Percentiles rank a stretch among this genome's conserved stretches.
Conservation (phyloP, 164 flowering plant genomes). For the Tinospora cordifolia region DNA sequence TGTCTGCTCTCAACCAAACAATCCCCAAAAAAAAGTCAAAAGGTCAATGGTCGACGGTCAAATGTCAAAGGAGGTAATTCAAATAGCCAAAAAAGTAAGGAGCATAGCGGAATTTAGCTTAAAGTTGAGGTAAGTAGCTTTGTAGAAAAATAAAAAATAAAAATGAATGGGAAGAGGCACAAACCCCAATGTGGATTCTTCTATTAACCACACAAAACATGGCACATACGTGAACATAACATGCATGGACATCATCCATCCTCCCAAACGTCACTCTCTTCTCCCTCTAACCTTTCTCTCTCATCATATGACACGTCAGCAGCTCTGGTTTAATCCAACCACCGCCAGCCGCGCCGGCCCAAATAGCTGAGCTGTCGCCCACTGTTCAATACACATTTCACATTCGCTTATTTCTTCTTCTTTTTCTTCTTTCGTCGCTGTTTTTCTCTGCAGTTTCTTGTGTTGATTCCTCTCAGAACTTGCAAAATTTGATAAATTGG, state of each 20-base stretch:
- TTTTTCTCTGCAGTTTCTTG: background rate
- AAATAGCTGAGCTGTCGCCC: conserved; percentile 33
- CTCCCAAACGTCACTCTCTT: background rate
- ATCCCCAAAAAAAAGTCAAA: no score
- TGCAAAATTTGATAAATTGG: background rate
- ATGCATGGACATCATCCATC: no score
- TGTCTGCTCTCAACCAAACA: background rate
- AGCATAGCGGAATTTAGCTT: background rate
- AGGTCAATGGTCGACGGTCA: background rate
- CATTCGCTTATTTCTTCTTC: background rate
- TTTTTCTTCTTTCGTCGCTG: conserved; percentile 7
- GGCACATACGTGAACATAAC: background rate
- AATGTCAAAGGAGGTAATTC: background rate
- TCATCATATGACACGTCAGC: conserved; percentile 27
- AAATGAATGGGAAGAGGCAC: background rate
- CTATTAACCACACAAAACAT: background rate
- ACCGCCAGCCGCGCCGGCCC: conserved; percentile 48
- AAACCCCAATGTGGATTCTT: background rate
- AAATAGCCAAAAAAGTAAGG: background rate
- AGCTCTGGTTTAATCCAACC: conserved; percentile 30
- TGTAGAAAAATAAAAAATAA: no score
- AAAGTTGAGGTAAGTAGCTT: background rate
- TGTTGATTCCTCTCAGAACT: no score
- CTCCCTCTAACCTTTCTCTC: background rate
- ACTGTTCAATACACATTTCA: conserved; percentile 7